These are phyloP conservation scores for Leccinum pseudoinsigne DNA, from an alignment of 1,284 basidiomycete species.

Conservation along the genomic window DNA sequence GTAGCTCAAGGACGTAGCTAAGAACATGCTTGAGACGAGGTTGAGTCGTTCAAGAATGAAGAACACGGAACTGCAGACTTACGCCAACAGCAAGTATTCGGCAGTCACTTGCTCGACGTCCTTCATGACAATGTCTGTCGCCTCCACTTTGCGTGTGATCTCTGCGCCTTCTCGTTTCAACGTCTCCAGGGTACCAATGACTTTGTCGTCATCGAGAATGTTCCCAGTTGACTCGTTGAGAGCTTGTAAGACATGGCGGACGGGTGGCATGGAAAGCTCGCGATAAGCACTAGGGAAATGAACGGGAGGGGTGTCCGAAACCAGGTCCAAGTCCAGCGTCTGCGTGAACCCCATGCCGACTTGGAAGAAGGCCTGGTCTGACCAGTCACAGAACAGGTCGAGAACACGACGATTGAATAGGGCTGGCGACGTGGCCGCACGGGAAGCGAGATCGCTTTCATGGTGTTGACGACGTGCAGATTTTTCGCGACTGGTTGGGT, in stretches of 20 bases:
- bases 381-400: constrained; percentile 99
- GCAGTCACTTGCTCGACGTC: too few species aligned
- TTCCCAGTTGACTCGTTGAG: too few species aligned
- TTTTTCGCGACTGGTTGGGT: constrained; percentile 96
- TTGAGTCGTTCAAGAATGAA: too few species aligned
- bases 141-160: too few species aligned
- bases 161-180: too few species aligned
- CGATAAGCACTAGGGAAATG: constrained; percentile 90
- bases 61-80: too few species aligned
- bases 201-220: too few species aligned
- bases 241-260: constrained; percentile 46
- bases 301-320: constrained; percentile 69
- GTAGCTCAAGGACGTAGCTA: constrained; percentile 37
- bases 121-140: too few species aligned
- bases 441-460: constrained; percentile 95
- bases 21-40: too few species aligned
- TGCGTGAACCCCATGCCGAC: constrained; percentile 95
- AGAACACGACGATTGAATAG: constrained; percentile 98
- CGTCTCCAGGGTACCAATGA: too few species aligned
- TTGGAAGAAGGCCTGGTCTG: constrained; percentile 95
- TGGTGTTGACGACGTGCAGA: constrained; percentile 96
- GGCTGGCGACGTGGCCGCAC: constrained; percentile 96
- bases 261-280: constrained; percentile 76
- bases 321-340: constrained; percentile 86
- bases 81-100: too few species aligned